Base-by-base conservation (phyloP, 441 rosid species). In the Isatis lusitanica region DNA sequence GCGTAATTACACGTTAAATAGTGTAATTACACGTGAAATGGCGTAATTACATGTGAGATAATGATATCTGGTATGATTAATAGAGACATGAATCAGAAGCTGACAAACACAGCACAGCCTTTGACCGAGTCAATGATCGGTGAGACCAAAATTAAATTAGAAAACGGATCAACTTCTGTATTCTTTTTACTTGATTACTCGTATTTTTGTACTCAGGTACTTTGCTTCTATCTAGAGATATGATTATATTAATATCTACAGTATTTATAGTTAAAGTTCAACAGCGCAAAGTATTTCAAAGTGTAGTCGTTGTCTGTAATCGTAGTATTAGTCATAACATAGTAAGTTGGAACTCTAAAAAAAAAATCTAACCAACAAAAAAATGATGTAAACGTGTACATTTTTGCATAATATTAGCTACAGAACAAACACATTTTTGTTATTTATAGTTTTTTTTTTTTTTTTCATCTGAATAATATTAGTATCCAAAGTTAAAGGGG, bases 101-200 rank as follows among this genome's bases (percentile, higher is more conserved):
- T 76, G 62, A 70, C 62, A 58, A 76, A 65, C 1, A 55, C 43
- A 44, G 62, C 65, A 58, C 80, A 66, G 78, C 68, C 67, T 81
- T 86, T 84, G 86, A 88, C 86, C 67, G 33, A 70, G 83, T 83
- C 88, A 77, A 68, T 63, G 66, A 28, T 43, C 52, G 43, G 7
- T 26, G 58, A 73, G 55, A 52, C 24, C 60, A 24, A 73, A 56
- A 24, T 16, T 60, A 51, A 42, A 11, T 31, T 50, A 51, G 4
- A 7, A 36, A 28, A 33, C 13, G 33, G 13, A 79, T 50, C 63
- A 55, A 46, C 40, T 30, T 26, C 16, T 38, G 42, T 40, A 17
- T 36, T 38, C 8, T 4, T 36, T 36, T 8, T 50, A 30, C 55
- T 50, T 26, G 0, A 4, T 17, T 48, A 17, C 9, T 48, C 53